phyloP scores from a whole-genome alignment of 2,329 filamentous ascomycete genomes.

The Mollisia scopiformis region DNA sequence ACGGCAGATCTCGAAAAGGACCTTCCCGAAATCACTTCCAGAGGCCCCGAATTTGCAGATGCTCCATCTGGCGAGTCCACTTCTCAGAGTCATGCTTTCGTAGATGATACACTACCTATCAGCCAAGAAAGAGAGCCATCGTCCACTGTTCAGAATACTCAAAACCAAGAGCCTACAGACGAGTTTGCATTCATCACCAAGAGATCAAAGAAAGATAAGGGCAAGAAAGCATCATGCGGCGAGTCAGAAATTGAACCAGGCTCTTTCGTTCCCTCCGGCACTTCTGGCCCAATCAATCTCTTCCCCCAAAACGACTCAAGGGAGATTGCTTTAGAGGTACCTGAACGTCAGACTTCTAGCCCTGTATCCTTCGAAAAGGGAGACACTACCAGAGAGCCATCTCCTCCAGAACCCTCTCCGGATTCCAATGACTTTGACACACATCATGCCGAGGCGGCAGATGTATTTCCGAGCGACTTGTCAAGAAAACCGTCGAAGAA shows the following conservation, averaged over 20 bases:
- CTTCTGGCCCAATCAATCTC: not conserved
- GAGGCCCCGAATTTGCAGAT: not conserved
- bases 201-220: constrained; percentile 30
- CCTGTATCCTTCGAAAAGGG: constrained; percentile 11
- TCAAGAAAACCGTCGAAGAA: constrained; percentile 31
- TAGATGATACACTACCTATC: no score
- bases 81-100: not conserved
- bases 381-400: not conserved
- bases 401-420: not conserved
- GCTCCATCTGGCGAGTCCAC: not conserved
- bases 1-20: not conserved
- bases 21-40: not conserved
- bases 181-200: constrained; percentile 22
- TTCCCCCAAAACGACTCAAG: not conserved
- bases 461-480: constrained; percentile 12
- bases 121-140: not conserved
- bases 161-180: constrained; percentile 13
- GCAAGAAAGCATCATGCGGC: constrained; percentile 18
- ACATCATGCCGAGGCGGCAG: not conserved
- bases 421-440: not conserved
- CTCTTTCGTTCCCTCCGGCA: not conserved
- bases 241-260: constrained; percentile 18
- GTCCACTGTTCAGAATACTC: not conserved
- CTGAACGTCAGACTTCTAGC: constrained; percentile 11
- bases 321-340: not conserved